These are phyloP conservation scores for Penicillium arizonense DNA, from an alignment of 495 filamentous ascomycete species.

Conservation along the genomic window DNA sequence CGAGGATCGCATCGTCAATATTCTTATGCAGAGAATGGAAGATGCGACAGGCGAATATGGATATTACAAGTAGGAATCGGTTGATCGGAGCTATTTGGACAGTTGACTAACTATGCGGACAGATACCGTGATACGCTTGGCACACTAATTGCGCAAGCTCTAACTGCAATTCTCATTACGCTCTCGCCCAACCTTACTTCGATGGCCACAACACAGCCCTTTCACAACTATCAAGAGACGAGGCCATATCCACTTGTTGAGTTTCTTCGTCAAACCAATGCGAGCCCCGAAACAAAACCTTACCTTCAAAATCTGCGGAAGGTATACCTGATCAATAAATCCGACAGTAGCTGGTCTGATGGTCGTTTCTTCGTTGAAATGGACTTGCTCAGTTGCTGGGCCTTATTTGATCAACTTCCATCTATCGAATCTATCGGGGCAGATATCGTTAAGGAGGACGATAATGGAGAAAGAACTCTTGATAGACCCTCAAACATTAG, in stretches of 20 bases:
- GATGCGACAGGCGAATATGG: background rate
- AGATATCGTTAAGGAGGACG: conserved; percentile 13
- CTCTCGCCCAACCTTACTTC: conserved; percentile 27
- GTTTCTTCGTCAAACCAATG: conserved; percentile 15
- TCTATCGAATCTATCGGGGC: conserved; percentile 23
- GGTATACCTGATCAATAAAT: conserved; percentile 17
- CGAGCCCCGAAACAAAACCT: background rate
- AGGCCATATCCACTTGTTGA: conserved; percentile 13
- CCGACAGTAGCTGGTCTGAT: background rate
- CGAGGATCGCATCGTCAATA: conserved; percentile 18
- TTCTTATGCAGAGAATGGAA: conserved; percentile 17
- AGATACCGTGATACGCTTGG: background rate
- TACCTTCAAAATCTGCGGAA: conserved; percentile 25
- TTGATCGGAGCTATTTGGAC: background rate
- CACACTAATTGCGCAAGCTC: conserved; percentile 21
- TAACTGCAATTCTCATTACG: conserved; percentile 23
- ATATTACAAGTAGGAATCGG: background rate
- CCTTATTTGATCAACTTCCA: conserved; percentile 16
- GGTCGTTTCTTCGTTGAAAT: conserved; percentile 13
- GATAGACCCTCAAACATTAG: conserved; percentile 18
- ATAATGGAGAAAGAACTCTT: background rate
- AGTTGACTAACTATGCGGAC: background rate
- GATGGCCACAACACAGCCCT: conserved; percentile 12
- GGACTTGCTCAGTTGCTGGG: conserved; percentile 11
- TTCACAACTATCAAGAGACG: background rate